phyloP scores from a whole-genome alignment of 352 stramenopile species.

The Paralagenidium karlingii region DNA sequence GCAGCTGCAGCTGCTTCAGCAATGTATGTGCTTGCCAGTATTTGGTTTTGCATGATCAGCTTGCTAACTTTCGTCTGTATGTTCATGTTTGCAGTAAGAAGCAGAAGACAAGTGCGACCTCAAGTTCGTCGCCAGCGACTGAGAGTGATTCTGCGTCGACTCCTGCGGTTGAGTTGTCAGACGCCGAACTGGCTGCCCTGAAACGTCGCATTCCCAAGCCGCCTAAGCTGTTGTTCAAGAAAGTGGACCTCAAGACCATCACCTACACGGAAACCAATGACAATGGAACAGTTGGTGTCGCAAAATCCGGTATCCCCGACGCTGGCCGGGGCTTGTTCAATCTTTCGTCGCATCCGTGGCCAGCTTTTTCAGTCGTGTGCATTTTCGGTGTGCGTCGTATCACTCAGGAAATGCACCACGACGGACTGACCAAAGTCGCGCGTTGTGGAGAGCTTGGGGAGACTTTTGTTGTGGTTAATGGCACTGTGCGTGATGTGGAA shows the following conservation, averaged over 20 bases:
- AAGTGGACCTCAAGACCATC: slow-evolving; percentile 74
- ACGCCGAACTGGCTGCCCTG: slow-evolving; percentile 66
- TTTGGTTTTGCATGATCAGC: background rate
- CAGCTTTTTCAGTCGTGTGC: slow-evolving; percentile 79
- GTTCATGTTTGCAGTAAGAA: slow-evolving; percentile 24
- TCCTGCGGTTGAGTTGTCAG: slow-evolving; percentile 54
- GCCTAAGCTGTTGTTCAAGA: slow-evolving; percentile 72
- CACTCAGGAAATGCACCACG: slow-evolving; percentile 78
- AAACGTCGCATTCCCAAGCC: slow-evolving; percentile 75
- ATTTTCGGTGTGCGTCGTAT: slow-evolving; percentile 81
- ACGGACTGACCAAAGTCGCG: slow-evolving; percentile 80
- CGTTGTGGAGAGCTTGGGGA: slow-evolving; percentile 72
- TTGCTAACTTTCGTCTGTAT: slow-evolving; percentile 8
- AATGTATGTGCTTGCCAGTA: slow-evolving; percentile 13
- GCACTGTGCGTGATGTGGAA: slow-evolving; percentile 72
- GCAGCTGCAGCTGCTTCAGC: slow-evolving; percentile 18
- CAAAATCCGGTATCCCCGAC: slow-evolving; percentile 72
- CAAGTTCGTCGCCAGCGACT: slow-evolving; percentile 42
- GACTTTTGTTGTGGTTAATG: slow-evolving; percentile 82
- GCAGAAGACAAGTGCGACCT: slow-evolving; percentile 64
- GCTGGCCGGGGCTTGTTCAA: slow-evolving; percentile 75
- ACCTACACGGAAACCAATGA: slow-evolving; percentile 78
- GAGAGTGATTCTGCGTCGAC: slow-evolving; percentile 53
- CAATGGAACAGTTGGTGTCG: slow-evolving; percentile 78
- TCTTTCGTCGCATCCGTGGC: slow-evolving; percentile 61